phyloP scores from a whole-genome alignment of 768 basidiomycete genomes.

The Auricularia sp. region DNA sequence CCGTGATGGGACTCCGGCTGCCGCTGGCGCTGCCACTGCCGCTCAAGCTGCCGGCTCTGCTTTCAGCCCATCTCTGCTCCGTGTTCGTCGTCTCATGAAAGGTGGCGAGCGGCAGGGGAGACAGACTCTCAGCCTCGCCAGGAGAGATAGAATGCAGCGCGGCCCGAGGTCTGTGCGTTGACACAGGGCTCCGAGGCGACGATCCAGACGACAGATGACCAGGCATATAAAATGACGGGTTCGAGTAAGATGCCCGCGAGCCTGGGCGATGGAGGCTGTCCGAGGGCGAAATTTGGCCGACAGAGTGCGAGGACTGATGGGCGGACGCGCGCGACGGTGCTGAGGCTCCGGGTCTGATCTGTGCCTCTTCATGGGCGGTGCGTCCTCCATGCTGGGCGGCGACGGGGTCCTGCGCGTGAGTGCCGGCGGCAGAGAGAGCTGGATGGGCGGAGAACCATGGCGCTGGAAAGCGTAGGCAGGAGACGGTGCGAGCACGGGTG shows the following conservation, averaged over 20 bases:
- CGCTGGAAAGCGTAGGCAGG: not conserved
- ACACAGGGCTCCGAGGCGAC: not conserved
- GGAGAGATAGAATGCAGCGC: not conserved
- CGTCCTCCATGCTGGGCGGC: not conserved
- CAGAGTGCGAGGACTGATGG: too few relatives aligned
- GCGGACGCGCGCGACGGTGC: too few relatives aligned
- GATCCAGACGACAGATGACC: not conserved
- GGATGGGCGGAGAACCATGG: constrained; percentile 3
- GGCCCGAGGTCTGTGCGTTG: not conserved
- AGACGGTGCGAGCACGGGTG: not conserved
- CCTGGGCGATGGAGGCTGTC: too few relatives aligned
- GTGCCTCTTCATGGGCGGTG: not conserved
- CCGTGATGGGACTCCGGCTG: not conserved
- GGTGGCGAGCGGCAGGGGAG: not conserved
- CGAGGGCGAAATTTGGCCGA: too few relatives aligned
- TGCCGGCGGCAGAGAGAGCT: constrained; percentile 7
- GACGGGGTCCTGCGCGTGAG: not conserved
- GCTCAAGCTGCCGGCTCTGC: not conserved
- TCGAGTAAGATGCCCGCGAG: not conserved
- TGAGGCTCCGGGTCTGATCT: not conserved
- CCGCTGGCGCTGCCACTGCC: not conserved
- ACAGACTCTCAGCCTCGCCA: not conserved
- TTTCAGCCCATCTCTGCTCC: not conserved
- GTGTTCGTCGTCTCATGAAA: not conserved
- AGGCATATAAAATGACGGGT: not conserved